Evolutionary conservation across 2,329 filamentous ascomycete species (phyloP).

Genomic region (Colletotrichum siamense): DNA sequence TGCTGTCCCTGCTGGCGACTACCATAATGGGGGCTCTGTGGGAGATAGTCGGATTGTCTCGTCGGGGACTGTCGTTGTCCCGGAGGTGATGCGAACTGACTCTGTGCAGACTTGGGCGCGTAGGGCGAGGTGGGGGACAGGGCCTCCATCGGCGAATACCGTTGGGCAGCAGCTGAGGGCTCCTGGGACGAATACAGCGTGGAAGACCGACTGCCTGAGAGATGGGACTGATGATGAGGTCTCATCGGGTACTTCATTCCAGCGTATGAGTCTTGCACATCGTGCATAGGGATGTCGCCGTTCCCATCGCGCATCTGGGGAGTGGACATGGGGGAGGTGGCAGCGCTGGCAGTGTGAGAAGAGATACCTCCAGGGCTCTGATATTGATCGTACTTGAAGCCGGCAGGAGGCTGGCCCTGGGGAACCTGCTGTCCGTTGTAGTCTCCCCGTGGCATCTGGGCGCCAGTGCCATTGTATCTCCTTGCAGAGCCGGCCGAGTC

Average conservation of each 20-base stretch:
- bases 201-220: slow-evolving; percentile 54
- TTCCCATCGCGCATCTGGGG: slow-evolving; percentile 73
- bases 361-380: slow-evolving; percentile 46
- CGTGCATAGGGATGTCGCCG: slow-evolving; percentile 85
- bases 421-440: slow-evolving; percentile 32
- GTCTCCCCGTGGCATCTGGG: slow-evolving; percentile 38
- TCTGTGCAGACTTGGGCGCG: slow-evolving; percentile 64
- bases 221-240: slow-evolving; percentile 77
- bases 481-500: slow-evolving; percentile 68
- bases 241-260: slow-evolving; percentile 86
- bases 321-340: slow-evolving; percentile 62
- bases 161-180: slow-evolving; percentile 82
- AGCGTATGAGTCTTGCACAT: slow-evolving; percentile 81
- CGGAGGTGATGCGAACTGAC: slow-evolving; percentile 58
- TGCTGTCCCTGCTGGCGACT: slow-evolving; percentile 62
- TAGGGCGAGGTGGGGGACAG: slow-evolving; percentile 84
- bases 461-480: slow-evolving; percentile 63
- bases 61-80: slow-evolving; percentile 79
- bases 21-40: slow-evolving; percentile 64
- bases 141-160: slow-evolving; percentile 95
- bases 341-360: slow-evolving; percentile 49
- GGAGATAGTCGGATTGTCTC: slow-evolving; percentile 67
- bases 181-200: slow-evolving; percentile 79
- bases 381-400: slow-evolving; percentile 74
- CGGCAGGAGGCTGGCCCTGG: slow-evolving; percentile 47